Evolutionary conservation across 2,329 filamentous ascomycete species (phyloP).

Genomic region (Calonectria crousiana): DNA sequence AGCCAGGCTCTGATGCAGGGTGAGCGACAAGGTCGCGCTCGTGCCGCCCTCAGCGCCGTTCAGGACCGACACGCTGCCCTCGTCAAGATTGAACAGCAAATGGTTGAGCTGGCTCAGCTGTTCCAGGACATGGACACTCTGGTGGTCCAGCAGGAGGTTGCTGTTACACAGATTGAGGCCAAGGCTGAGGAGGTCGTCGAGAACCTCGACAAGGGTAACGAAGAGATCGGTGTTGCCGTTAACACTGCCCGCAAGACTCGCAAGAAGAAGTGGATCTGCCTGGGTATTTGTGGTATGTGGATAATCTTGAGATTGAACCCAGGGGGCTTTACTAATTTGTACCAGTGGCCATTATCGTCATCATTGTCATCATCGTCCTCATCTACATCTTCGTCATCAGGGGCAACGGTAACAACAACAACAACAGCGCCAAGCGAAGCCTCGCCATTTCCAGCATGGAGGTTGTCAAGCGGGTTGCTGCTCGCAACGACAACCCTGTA

Average conservation of each 20-base stretch:
- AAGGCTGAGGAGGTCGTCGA: slow-evolving; percentile 88
- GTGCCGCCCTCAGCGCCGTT: slow-evolving; percentile 82
- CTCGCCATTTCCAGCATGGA: slow-evolving; percentile 38
- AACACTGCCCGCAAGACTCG: slow-evolving; percentile 82
- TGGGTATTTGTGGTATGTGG: slow-evolving; percentile 76
- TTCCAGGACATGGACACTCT: slow-evolving; percentile 92
- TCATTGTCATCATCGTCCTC: slow-evolving; percentile 65
- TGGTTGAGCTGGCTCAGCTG: slow-evolving; percentile 87
- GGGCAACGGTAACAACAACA: slow-evolving; percentile 45
- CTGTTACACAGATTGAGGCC: slow-evolving; percentile 84
- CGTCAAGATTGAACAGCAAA: slow-evolving; percentile 90
- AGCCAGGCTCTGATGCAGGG: slow-evolving; percentile 86
- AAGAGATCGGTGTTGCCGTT: slow-evolving; percentile 85
- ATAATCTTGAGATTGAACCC: neutral
- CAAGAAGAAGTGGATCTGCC: slow-evolving; percentile 97
- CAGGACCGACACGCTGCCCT: slow-evolving; percentile 87
- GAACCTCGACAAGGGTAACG: slow-evolving; percentile 87
- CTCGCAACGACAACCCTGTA: slow-evolving; percentile 26
- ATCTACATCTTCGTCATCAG: slow-evolving; percentile 61
- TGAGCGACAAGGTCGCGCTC: slow-evolving; percentile 84
- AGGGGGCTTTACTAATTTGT: slow-evolving; percentile 42
- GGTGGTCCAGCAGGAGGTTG: slow-evolving; percentile 86
- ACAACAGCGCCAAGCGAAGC: slow-evolving; percentile 49
- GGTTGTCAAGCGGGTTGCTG: slow-evolving; percentile 38
- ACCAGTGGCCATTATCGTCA: slow-evolving; percentile 63